phyloP scores from a whole-genome alignment of 306 rosid species.

The Oxytropis ochrocephala region DNA sequence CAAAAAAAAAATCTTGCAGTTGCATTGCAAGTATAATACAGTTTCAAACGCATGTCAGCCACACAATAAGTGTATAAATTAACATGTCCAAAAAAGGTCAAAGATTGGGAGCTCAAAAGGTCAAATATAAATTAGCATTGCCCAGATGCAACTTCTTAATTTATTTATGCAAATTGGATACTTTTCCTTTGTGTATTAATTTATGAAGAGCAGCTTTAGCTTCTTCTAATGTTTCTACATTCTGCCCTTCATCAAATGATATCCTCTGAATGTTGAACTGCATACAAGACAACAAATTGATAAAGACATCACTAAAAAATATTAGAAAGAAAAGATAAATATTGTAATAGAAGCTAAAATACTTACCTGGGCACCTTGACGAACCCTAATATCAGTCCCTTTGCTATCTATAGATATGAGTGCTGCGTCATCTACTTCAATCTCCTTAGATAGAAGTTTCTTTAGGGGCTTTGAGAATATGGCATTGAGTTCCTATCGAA shows the following conservation, averaged over 20 bases:
- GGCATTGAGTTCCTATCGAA: slow-evolving; percentile 78
- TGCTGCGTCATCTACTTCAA: slow-evolving; percentile 93
- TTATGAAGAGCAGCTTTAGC: slow-evolving; percentile 93
- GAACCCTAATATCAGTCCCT: slow-evolving; percentile 92
- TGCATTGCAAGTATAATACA: slow-evolving; percentile 30
- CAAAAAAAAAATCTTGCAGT: not conserved
- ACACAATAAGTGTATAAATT: not conserved
- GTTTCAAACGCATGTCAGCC: slow-evolving; percentile 6
- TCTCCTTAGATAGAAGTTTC: slow-evolving; percentile 74
- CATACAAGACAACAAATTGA: not conserved
- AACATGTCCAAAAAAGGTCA: slow-evolving; percentile 15
- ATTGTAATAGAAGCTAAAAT: not conserved
- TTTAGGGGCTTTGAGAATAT: slow-evolving; percentile 90
- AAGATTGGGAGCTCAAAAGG: slow-evolving; percentile 13
- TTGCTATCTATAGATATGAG: slow-evolving; percentile 97
- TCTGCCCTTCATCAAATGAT: slow-evolving; percentile 87
- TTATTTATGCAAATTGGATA: slow-evolving; percentile 55
- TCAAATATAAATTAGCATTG: not conserved
- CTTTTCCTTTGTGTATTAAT: slow-evolving; percentile 63
- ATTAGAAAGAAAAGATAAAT: not conserved
- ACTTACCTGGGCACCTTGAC: slow-evolving; percentile 94
- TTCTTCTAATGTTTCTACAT: slow-evolving; percentile 84
- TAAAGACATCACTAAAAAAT: not conserved
- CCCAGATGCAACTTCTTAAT: slow-evolving; percentile 16
- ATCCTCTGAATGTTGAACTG: slow-evolving; percentile 96